phyloP scores from a whole-genome alignment of 2,329 filamentous ascomycete genomes.

The Cladosporium sp. region DNA sequence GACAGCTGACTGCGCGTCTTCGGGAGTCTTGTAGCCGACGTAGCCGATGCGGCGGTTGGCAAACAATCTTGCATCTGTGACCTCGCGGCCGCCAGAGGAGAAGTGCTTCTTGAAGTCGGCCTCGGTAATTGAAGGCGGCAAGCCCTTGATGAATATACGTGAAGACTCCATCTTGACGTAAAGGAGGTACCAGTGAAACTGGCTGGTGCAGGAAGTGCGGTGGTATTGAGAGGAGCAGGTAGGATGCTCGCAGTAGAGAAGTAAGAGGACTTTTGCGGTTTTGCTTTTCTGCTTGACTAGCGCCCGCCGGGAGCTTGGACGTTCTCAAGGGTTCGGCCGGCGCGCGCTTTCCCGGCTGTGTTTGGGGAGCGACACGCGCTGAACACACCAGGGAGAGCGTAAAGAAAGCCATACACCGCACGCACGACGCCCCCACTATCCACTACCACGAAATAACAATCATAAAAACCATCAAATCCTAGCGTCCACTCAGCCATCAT shows the following conservation, averaged over 20 bases:
- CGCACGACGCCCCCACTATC: background rate
- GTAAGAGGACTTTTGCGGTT: slow-evolving; percentile 7
- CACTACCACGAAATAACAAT: background rate
- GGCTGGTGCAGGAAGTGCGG: background rate
- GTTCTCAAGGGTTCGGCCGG: background rate
- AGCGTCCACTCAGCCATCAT: background rate
- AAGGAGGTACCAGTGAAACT: background rate
- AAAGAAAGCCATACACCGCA: slow-evolving; percentile 7
- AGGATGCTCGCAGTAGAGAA: background rate
- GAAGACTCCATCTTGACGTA: slow-evolving; percentile 65
- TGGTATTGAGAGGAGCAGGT: background rate
- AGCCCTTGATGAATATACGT: slow-evolving; percentile 69
- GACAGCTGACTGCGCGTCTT: slow-evolving; percentile 79
- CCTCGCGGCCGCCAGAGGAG: slow-evolving; percentile 64
- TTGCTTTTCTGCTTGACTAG: slow-evolving; percentile 9
- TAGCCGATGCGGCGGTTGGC: slow-evolving; percentile 89
- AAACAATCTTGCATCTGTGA: slow-evolving; percentile 93
- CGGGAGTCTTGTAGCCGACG: slow-evolving; percentile 82
- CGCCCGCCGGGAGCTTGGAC: slow-evolving; percentile 8
- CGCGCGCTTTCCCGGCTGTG: slow-evolving; percentile 10
- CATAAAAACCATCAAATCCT: background rate
- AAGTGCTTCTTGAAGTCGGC: slow-evolving; percentile 89
- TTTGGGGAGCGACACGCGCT: slow-evolving; percentile 13
- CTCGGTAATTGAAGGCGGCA: slow-evolving; percentile 83
- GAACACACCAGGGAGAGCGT: background rate